Evolutionary conservation across 192 early-diverging fungal species (phyloP), one percentile per base, ranked within the genome.

Genomic region (Rhizophagus clarus): DNA sequence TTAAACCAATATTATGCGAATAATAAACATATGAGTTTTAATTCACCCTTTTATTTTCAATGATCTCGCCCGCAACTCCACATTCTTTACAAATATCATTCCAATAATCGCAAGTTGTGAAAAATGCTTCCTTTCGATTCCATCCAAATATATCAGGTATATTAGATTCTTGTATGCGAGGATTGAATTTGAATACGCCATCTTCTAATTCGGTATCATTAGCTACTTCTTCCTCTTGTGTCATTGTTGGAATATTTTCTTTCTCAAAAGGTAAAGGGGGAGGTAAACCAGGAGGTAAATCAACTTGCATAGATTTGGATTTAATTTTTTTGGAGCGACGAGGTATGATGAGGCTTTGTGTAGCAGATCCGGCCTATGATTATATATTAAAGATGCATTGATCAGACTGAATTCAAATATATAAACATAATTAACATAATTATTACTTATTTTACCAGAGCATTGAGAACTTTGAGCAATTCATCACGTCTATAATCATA

Each of bases 1-100:
- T 8, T 5, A 40, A 60, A 8, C 31, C 20, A 73, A n/a, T 11
- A 26, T n/a, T 14, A 4, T 1, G 7, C 4, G 14, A 31, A 12
- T 24, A 32, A 76, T 40, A 26, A 66, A 4, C 17, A 47, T 63
- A 56, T 64, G 3, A 77, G 12, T 26, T 66, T 37, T 34, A 3
- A 47, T 11, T 70, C 11, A 70, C 77, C 47, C 17, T 68, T 15
- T 56, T 17, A 0, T 79, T 32, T 3, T 12, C 14, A 56, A 40
- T 60, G 9, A 79, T 14, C 14, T 69, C 67, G 0, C 77, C 77
- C 0, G 2, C 1, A 22, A 79, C 77, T 2, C 22, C 17, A 60
- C 28, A 60, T 9, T 79, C 77, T 11, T 37, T 70, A 70, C 77
- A 69, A 34, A 79, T 56, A 9, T 79, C 77, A 10, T 31, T 40